Evolutionary conservation across 257 asterid genomes (phyloP).

Genomic region (Hygrophila difformis): DNA sequence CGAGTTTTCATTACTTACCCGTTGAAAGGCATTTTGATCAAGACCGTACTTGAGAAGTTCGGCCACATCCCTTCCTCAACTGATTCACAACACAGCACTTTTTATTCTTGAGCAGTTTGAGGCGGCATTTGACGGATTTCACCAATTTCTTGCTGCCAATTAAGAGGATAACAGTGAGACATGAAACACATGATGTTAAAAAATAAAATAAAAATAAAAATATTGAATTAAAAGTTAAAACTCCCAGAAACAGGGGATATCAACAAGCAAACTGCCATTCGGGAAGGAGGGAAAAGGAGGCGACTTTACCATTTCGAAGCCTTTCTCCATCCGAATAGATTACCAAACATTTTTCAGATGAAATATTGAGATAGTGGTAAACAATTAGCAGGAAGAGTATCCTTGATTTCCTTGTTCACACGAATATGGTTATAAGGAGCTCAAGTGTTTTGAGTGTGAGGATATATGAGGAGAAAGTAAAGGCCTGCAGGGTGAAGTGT

Average conservation of each 20-base stretch:
- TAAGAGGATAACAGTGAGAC: neutral
- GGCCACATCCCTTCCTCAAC: slow-evolving; percentile 45
- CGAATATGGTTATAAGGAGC: too few relatives aligned
- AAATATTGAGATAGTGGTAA: too few relatives aligned
- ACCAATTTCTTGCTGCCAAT: slow-evolving; percentile 68
- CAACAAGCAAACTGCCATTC: too few relatives aligned
- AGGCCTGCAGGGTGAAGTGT: too few relatives aligned
- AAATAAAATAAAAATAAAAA: too few relatives aligned
- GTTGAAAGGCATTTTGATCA: slow-evolving; percentile 33
- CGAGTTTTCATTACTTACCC: slow-evolving; percentile 47
- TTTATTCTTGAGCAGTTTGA: slow-evolving; percentile 58
- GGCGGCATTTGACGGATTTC: slow-evolving; percentile 49
- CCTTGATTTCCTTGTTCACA: too few relatives aligned
- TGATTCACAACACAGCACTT: slow-evolving; percentile 48
- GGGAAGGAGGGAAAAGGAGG: neutral
- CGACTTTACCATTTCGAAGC: slow-evolving; percentile 65
- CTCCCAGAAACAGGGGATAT: too few relatives aligned
- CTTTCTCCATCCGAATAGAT: slow-evolving; percentile 78
- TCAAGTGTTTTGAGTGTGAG: too few relatives aligned
- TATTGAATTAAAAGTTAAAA: too few relatives aligned
- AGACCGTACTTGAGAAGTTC: slow-evolving; percentile 61
- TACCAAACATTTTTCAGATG: slow-evolving; percentile 31
- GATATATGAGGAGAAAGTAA: too few relatives aligned
- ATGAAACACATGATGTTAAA: too few relatives aligned
- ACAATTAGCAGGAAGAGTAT: too few relatives aligned